These are phyloP conservation scores for Globisporangium irregulare DNA, from an alignment of 352 stramenopile species.

Conservation along the genomic window DNA sequence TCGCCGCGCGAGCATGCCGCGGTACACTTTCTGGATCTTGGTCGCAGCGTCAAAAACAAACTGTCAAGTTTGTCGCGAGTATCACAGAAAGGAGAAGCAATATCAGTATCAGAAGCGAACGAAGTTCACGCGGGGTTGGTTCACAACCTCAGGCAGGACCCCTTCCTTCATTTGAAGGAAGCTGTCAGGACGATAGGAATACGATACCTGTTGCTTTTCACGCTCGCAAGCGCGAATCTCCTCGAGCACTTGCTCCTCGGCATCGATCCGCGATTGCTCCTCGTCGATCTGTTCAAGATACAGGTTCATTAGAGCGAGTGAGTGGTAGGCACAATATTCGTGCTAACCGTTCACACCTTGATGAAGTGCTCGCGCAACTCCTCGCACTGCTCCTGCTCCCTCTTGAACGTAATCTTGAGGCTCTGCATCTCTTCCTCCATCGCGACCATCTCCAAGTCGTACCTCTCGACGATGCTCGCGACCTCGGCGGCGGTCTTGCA, in stretches of 20 bases:
- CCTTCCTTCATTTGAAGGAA: too few species aligned
- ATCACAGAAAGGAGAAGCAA: not conserved
- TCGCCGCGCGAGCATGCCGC: conserved; percentile 54
- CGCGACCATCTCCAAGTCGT: conserved; percentile 68
- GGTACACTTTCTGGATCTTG: conserved; percentile 81
- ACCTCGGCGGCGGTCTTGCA: conserved; percentile 78
- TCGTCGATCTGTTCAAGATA: conserved; percentile 55
- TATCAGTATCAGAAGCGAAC: not conserved
- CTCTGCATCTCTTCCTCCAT: conserved; percentile 54
- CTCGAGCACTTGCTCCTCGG: conserved; percentile 72
- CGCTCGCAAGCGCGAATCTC: conserved; percentile 65
- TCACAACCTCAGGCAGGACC: too few species aligned
- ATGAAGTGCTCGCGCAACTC: conserved; percentile 84
- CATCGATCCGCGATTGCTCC: conserved; percentile 81
- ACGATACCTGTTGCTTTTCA: conserved; percentile 63
- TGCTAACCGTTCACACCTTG: conserved; percentile 27
- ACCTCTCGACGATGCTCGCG: conserved; percentile 66
- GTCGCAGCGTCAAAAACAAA: conserved; percentile 62
- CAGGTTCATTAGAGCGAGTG: not conserved
- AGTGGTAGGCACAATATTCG: not conserved
- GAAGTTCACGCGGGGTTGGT: too few species aligned
- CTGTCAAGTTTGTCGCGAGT: conserved; percentile 20
- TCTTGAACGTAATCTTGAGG: conserved; percentile 39
- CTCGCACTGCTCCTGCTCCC: conserved; percentile 54
- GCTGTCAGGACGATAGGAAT: too few species aligned